Conservation (phyloP, 768 basidiomycete genomes). For the Sporobolomyces roseus region DNA sequence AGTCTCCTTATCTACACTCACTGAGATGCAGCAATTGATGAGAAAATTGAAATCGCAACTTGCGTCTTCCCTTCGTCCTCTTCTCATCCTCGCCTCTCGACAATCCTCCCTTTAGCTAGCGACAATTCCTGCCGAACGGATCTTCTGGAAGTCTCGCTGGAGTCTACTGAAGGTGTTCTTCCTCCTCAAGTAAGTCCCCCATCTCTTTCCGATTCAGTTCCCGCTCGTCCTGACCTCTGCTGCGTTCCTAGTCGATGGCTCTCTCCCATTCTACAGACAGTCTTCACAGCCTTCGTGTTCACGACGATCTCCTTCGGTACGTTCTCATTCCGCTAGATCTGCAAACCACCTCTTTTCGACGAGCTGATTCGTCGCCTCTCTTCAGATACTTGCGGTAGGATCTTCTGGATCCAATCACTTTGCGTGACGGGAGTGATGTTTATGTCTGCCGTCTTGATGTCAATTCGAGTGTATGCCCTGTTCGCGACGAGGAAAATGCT, state of each 20-base stretch:
- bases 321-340: background rate
- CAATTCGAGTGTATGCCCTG: constrained; percentile 2
- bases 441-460: background rate
- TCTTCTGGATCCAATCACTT: constrained; percentile 2
- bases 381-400: background rate
- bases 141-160: constrained; percentile 2
- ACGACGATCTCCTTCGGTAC: background rate
- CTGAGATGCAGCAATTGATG: no score
- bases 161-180: background rate
- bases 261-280: background rate
- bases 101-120: background rate
- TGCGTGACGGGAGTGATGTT: background rate
- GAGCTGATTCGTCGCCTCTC: no score
- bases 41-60: no score
- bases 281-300: background rate
- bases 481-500: background rate
- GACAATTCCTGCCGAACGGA: background rate
- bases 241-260: constrained; percentile 16
- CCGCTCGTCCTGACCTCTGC: no score
- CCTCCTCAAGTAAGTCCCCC: constrained; percentile 4
- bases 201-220: no score
- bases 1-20: background rate
- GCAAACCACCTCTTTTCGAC: no score
- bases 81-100: background rate
- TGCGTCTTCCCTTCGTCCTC: no score